phyloP scores from a whole-genome alignment of 257 asterid genomes.

The Misopates orontium region DNA sequence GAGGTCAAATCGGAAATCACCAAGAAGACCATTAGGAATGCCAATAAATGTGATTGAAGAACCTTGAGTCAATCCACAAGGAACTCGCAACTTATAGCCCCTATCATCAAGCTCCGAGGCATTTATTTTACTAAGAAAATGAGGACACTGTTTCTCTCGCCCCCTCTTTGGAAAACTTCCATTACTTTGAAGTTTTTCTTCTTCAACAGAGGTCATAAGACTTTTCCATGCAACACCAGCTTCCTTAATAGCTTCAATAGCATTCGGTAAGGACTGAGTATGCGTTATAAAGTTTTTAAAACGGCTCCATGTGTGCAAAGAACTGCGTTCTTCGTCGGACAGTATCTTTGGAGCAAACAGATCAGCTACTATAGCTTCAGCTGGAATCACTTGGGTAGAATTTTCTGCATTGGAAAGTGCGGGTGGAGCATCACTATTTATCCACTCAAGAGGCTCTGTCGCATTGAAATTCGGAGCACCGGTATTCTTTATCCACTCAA shows the following conservation, averaged over 20 bases:
- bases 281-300: slow-evolving; percentile 52
- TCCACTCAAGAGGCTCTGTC: slow-evolving; percentile 93
- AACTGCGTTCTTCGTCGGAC: slow-evolving; percentile 54
- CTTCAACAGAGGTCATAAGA: slow-evolving; percentile 68
- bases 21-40: slow-evolving; percentile 91
- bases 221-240: slow-evolving; percentile 81
- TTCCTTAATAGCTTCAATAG: slow-evolving; percentile 78
- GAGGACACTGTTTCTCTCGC: slow-evolving; percentile 95
- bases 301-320: slow-evolving; percentile 76
- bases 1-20: slow-evolving; percentile 78
- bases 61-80: slow-evolving; percentile 97
- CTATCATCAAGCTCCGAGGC: slow-evolving; percentile 61
- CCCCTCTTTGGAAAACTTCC: slow-evolving; percentile 63
- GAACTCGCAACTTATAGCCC: slow-evolving; percentile 68
- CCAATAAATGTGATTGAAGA: slow-evolving; percentile 95
- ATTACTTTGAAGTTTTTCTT: slow-evolving; percentile 62
- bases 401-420: slow-evolving; percentile 52
- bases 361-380: slow-evolving; percentile 44
- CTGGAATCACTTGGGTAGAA: slow-evolving; percentile 53
- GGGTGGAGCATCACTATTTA: slow-evolving; percentile 53
- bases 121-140: slow-evolving; percentile 80
- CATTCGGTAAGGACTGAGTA: slow-evolving; percentile 80
- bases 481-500: slow-evolving; percentile 86
- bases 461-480: slow-evolving; percentile 45
- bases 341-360: slow-evolving; percentile 57